phyloP scores from a whole-genome alignment of 495 filamentous ascomycete species.

The Aspergillus biplanus region DNA sequence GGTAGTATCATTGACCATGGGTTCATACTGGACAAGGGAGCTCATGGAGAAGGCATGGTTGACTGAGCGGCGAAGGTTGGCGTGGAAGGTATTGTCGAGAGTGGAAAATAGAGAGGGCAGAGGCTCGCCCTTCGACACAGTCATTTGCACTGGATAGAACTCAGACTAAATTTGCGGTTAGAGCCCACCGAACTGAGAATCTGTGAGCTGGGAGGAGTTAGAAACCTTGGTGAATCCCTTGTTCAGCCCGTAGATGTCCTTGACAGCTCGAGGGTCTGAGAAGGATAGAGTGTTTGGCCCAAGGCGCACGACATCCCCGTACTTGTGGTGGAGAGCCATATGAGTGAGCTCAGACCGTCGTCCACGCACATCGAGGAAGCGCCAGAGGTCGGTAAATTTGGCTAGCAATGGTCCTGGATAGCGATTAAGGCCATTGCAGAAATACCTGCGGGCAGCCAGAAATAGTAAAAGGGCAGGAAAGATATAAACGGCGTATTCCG shows the following conservation, averaged over 20 bases:
- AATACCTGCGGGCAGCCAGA: conserved; percentile 4
- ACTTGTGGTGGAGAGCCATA: conserved; percentile 66
- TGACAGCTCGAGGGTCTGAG: conserved; percentile 66
- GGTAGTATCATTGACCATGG: conserved; percentile 64
- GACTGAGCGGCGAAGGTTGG: conserved; percentile 67
- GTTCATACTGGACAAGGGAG: conserved; percentile 72
- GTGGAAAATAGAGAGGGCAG: conserved; percentile 80
- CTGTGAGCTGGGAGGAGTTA: conserved; percentile 29
- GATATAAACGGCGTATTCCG: conserved; percentile 10
- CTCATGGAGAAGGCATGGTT: conserved; percentile 77
- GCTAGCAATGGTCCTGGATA: conserved; percentile 68
- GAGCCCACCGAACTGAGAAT: not conserved
- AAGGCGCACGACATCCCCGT: conserved; percentile 72
- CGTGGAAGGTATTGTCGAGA: conserved; percentile 73
- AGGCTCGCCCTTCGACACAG: conserved; percentile 63
- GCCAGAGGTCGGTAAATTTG: conserved; percentile 69
- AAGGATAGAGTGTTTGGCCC: conserved; percentile 68
- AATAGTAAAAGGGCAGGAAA: conserved; percentile 6
- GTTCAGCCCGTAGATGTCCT: conserved; percentile 78
- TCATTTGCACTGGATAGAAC: conserved; percentile 72
- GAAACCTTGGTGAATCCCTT: conserved; percentile 78
- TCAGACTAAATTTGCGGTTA: conserved; percentile 53
- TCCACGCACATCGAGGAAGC: conserved; percentile 66
- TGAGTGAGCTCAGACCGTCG: conserved; percentile 68
- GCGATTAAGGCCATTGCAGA: conserved; percentile 12